phyloP scores from a whole-genome alignment of 345 rosid genomes.

The Populus davidiana region DNA sequence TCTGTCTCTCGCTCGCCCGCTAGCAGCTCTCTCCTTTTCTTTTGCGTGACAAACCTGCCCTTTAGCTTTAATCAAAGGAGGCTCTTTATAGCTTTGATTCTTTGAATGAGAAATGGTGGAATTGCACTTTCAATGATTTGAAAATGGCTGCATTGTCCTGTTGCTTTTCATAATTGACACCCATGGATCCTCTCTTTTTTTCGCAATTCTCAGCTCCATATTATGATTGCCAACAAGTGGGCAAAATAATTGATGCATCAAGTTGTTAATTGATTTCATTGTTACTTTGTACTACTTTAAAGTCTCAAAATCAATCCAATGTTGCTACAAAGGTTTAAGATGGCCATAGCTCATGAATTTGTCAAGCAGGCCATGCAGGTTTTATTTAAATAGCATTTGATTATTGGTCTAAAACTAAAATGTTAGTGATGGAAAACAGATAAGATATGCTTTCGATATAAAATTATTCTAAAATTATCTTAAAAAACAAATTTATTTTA shows the following conservation, averaged over 20 bases:
- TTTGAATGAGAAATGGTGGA: constrained; percentile 50
- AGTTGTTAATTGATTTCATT: neutral
- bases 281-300: neutral
- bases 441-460: no score
- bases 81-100: constrained; percentile 31
- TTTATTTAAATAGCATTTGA: no score
- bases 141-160: constrained; percentile 38
- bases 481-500: no score
- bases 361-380: no score
- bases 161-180: constrained; percentile 33
- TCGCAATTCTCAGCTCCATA: neutral
- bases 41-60: constrained; percentile 45
- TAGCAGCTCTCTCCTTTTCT: constrained; percentile 13
- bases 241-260: constrained; percentile 11
- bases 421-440: no score
- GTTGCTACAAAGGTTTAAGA: no score
- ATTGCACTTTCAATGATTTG: constrained; percentile 44
- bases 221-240: constrained; percentile 7
- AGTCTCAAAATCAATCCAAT: neutral
- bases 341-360: no score
- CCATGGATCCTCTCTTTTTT: neutral
- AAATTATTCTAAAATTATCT: no score
- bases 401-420: no score
- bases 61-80: constrained; percentile 52
- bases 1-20: no score